Evolutionary conservation across 495 filamentous ascomycete genomes (phyloP).

Genomic region (Ramalina peruviana): DNA sequence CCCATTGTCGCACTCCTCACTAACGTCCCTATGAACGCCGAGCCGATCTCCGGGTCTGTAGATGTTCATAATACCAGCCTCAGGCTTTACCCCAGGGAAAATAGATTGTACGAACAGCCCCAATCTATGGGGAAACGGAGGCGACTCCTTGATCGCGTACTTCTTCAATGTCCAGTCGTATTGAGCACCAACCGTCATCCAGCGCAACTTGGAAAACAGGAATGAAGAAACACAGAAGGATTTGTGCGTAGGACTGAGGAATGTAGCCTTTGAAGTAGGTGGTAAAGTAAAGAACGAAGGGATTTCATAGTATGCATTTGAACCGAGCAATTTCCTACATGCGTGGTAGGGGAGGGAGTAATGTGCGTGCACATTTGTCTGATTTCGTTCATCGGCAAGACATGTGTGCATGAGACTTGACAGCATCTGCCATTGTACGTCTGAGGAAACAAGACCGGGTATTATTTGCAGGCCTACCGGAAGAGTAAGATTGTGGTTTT

Average conservation of each 20-base stretch:
- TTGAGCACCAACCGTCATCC: conserved; percentile 86
- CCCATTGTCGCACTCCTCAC: conserved; percentile 58
- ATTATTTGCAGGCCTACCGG: conserved; percentile 55
- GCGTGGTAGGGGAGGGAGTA: conserved; percentile 58
- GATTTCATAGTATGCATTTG: conserved; percentile 2
- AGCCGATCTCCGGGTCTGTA: conserved; percentile 81
- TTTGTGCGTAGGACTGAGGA: conserved; percentile 52
- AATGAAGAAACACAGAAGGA: conserved; percentile 49
- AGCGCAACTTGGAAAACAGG: conserved; percentile 66
- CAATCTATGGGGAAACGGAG: conserved; percentile 61
- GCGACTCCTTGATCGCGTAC: conserved; percentile 56
- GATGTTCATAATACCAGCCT: conserved; percentile 85
- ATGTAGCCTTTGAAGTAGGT: conserved; percentile 14
- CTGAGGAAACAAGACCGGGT: conserved; percentile 54
- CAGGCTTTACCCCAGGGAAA: conserved; percentile 58
- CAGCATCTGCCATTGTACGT: conserved; percentile 53
- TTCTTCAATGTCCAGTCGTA: conserved; percentile 84
- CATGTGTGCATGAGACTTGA: conserved; percentile 63
- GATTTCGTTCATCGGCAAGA: conserved; percentile 56
- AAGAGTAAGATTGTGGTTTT: not conserved
- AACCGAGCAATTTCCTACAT: not conserved
- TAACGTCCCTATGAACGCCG: conserved; percentile 80
- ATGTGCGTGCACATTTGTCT: conserved; percentile 79
- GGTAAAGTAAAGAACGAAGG: conserved; percentile 38
- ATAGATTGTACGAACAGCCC: conserved; percentile 44